These are phyloP conservation scores for Sarocladiaceae sp. DNA, from an alignment of 2,329 filamentous ascomycete species.

Conservation along the genomic window DNA sequence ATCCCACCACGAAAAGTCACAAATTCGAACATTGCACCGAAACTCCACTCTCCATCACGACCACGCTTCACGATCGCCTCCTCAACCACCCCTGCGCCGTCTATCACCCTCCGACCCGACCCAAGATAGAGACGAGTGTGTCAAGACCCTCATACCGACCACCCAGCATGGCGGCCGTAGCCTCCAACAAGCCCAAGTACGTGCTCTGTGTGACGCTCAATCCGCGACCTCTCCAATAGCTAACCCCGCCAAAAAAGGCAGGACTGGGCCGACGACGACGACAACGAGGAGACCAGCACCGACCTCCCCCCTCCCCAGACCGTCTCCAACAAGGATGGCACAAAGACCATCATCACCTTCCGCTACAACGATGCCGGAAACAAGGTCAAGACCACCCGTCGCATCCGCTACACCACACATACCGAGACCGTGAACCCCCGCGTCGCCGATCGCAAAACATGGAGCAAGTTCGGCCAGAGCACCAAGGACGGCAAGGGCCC, in stretches of 20 bases:
- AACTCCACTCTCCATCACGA: conserved; percentile 33
- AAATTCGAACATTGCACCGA: conserved; percentile 30
- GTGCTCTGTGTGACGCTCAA: conserved; percentile 14
- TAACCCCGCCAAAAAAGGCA: conserved; percentile 41
- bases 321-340: conserved; percentile 96
- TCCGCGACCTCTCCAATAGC: conserved; percentile 12
- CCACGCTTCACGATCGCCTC: conserved; percentile 15
- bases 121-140: not conserved
- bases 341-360: conserved; percentile 90
- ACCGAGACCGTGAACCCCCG: conserved; percentile 94
- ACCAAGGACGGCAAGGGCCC: conserved; percentile 80
- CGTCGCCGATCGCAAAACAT: conserved; percentile 88
- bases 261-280: conserved; percentile 96
- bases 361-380: conserved; percentile 87
- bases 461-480: conserved; percentile 88
- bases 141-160: conserved; percentile 6
- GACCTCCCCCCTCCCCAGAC: conserved; percentile 80
- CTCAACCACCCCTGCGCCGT: not conserved
- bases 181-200: conserved; percentile 35
- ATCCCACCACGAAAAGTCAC: conserved; percentile 34
- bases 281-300: conserved; percentile 64
- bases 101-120: not conserved
- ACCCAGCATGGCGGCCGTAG: conserved; percentile 31
- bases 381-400: conserved; percentile 95
- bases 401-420: conserved; percentile 85